phyloP scores from a whole-genome alignment of 2,329 filamentous ascomycete species.

The Zalaria obscura region DNA sequence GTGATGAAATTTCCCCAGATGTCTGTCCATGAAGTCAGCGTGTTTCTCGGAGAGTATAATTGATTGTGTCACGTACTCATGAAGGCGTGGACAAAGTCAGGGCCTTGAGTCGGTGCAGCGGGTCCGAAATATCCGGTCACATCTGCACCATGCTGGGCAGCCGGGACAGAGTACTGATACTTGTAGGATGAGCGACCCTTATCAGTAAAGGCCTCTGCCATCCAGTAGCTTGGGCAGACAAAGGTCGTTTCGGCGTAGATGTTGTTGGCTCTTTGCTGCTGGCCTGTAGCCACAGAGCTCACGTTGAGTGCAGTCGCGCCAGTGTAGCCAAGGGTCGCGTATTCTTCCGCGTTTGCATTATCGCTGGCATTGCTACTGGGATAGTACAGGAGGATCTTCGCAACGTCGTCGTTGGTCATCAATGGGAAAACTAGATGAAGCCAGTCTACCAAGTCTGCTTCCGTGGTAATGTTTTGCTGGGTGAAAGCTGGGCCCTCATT shows the following conservation, averaged over 20 bases:
- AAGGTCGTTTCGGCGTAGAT: slow-evolving; percentile 43
- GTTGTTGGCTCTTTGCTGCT: slow-evolving; percentile 38
- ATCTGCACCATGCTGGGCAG: slow-evolving; percentile 25
- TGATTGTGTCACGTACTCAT: slow-evolving; percentile 1
- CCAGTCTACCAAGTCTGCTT: slow-evolving; percentile 23
- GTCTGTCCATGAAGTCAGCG: neutral
- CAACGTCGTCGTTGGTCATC: slow-evolving; percentile 23
- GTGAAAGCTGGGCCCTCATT: slow-evolving; percentile 34
- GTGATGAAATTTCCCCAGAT: slow-evolving; percentile 34
- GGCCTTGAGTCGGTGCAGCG: slow-evolving; percentile 1
- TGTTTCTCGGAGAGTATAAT: neutral
- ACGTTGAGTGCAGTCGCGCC: slow-evolving; percentile 35
- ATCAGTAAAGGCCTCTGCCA: slow-evolving; percentile 29
- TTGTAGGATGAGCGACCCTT: slow-evolving; percentile 20
- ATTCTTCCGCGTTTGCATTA: slow-evolving; percentile 9
- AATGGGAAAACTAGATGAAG: slow-evolving; percentile 24
- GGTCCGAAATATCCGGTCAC: slow-evolving; percentile 9
- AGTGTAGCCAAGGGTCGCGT: slow-evolving; percentile 13
- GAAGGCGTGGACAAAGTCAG: slow-evolving; percentile 1
- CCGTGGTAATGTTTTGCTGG: slow-evolving; percentile 27
- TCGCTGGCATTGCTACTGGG: slow-evolving; percentile 14
- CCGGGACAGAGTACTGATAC: slow-evolving; percentile 33
- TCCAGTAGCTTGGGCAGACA: slow-evolving; percentile 41
- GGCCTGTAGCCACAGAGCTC: slow-evolving; percentile 33
- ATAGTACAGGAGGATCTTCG: slow-evolving; percentile 20